Evolutionary conservation across 495 filamentous ascomycete species (phyloP).

Genomic region (Venustampulla echinocandica): DNA sequence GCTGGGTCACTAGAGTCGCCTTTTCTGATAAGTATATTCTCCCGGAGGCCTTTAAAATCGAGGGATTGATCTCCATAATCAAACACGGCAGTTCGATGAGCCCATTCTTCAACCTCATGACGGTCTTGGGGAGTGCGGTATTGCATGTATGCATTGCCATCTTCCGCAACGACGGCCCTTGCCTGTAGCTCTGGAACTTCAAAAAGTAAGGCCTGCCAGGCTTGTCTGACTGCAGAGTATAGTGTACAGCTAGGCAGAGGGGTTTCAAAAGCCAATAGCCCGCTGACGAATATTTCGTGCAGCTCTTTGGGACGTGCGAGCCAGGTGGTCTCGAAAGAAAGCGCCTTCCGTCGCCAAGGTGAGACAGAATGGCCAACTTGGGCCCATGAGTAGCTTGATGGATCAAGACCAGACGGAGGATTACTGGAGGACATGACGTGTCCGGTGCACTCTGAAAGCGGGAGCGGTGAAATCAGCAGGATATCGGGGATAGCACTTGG

Average conservation of each 20-base stretch:
- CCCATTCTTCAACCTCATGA: neutral
- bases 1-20: neutral
- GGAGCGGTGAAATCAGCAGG: too few species aligned
- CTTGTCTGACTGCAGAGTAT: neutral
- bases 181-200: slow-evolving; percentile 7
- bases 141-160: slow-evolving; percentile 3
- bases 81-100: neutral
- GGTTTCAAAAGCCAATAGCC: neutral
- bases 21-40: neutral
- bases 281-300: slow-evolving; percentile 5
- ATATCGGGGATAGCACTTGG: too few species aligned
- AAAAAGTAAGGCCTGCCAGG: slow-evolving; percentile 6
- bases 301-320: neutral
- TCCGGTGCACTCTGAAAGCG: too few species aligned
- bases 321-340: neutral
- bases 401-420: too few species aligned
- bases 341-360: neutral
- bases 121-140: neutral
- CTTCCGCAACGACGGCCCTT: neutral
- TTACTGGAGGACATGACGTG: too few species aligned
- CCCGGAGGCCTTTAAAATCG: neutral
- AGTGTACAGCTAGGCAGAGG: neutral
- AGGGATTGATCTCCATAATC: neutral
- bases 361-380: too few species aligned
- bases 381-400: too few species aligned